These are phyloP conservation scores for Psophocarpus tetragonolobus DNA, from an alignment of 306 rosid genomes.

Conservation along the genomic window DNA sequence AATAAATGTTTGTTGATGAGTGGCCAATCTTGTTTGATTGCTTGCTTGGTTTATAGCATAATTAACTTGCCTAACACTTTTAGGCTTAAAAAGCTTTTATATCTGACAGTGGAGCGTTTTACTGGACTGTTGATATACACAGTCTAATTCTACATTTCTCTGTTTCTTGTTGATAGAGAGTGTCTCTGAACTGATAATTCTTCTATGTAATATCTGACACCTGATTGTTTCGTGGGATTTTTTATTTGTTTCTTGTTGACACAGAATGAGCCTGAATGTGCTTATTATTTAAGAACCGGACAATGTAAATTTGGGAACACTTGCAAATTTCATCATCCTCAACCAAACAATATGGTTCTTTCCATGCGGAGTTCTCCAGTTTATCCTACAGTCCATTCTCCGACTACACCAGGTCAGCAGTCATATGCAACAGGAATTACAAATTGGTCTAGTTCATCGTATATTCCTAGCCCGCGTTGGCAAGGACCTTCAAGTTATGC, in stretches of 20 bases:
- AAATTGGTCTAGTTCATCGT: slow-evolving; percentile 93
- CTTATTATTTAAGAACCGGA: slow-evolving; percentile 94
- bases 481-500: slow-evolving; percentile 94
- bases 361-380: slow-evolving; percentile 81
- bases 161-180: slow-evolving; percentile 52
- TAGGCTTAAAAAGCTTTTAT: slow-evolving; percentile 7
- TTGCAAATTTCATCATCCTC: slow-evolving; percentile 98
- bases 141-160: slow-evolving; percentile 4
- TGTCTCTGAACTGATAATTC: slow-evolving; percentile 48
- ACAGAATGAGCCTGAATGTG: slow-evolving; percentile 85
- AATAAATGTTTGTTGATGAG: slow-evolving; percentile 24
- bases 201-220: slow-evolving; percentile 4
- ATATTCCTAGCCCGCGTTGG: slow-evolving; percentile 95
- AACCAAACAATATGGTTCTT: slow-evolving; percentile 89
- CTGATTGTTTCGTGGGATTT: slow-evolving; percentile 18
- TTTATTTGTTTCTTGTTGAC: slow-evolving; percentile 26
- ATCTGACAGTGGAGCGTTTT: slow-evolving; percentile 2
- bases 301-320: slow-evolving; percentile 92
- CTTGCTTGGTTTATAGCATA: slow-evolving; percentile 10
- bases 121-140: slow-evolving; percentile 8
- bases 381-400: slow-evolving; percentile 86
- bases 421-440: slow-evolving; percentile 82
- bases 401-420: slow-evolving; percentile 88
- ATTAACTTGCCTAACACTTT: slow-evolving; percentile 8
- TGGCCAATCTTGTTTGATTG: slow-evolving; percentile 25